Evolutionary conservation across 176 grass and related monocot genomes (phyloP).

Genomic region (Typha latifolia): DNA sequence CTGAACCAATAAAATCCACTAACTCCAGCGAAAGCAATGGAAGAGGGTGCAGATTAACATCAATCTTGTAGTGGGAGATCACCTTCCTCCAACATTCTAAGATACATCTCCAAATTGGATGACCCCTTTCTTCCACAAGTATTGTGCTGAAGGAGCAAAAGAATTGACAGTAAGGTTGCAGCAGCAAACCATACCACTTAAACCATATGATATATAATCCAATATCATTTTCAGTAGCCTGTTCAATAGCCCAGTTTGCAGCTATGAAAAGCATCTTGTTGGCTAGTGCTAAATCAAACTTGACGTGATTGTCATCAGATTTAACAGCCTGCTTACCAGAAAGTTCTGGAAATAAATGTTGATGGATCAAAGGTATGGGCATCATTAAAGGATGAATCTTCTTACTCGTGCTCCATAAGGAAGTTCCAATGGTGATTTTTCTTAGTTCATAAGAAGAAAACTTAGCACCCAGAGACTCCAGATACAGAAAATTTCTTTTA

Average conservation of each 20-base stretch:
- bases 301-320: not conserved
- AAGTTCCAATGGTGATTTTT: constrained; percentile 17
- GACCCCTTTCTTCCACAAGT: constrained; percentile 42
- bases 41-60: constrained; percentile 39
- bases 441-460: constrained; percentile 59
- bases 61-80: constrained; percentile 45
- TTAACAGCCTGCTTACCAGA: constrained; percentile 14
- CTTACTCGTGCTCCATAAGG: constrained; percentile 8
- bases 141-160: constrained; percentile 42
- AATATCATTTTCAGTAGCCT: constrained; percentile 56
- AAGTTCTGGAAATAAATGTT: constrained; percentile 34
- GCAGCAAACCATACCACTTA: constrained; percentile 40
- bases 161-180: constrained; percentile 63
- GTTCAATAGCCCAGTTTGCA: constrained; percentile 85
- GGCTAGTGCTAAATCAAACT: constrained; percentile 45
- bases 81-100: constrained; percentile 42
- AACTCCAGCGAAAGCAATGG: constrained; percentile 50
- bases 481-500: constrained; percentile 63
- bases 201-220: constrained; percentile 51
- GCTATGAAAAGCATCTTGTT: constrained; percentile 83
- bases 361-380: constrained; percentile 20
- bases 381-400: constrained; percentile 36
- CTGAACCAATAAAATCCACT: constrained; percentile 34
- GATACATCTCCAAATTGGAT: constrained; percentile 72
- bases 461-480: constrained; percentile 57